Evolutionary conservation across 208 protist species (phyloP).

Genomic region (Vickermania ingenoplastis): DNA sequence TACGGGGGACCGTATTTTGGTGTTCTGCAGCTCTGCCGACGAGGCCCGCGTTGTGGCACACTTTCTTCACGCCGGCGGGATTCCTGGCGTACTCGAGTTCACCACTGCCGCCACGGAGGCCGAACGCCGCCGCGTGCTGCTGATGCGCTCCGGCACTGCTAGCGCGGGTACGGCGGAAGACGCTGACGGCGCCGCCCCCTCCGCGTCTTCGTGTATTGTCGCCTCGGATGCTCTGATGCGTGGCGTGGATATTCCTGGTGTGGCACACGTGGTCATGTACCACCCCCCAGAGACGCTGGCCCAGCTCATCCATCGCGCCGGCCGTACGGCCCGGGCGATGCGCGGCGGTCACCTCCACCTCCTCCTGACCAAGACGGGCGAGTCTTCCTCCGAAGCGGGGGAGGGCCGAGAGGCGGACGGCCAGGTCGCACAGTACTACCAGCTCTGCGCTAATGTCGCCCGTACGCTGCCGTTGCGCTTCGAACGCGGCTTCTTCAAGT

Average conservation of each 20-base stretch:
- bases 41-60: conserved; percentile 84
- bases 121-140: conserved; percentile 61
- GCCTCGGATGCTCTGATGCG: conserved; percentile 85
- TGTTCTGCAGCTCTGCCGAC: conserved; percentile 81
- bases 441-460: conserved; percentile 31
- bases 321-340: conserved; percentile 93
- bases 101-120: conserved; percentile 66
- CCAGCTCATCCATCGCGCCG: conserved; percentile 95
- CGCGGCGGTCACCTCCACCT: conserved; percentile 68
- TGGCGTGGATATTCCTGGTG: conserved; percentile 82
- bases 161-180: conserved; percentile 1
- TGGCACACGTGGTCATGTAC: conserved; percentile 89
- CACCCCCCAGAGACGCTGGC: conserved; percentile 77
- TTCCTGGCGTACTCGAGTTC: conserved; percentile 66
- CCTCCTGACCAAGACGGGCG: conserved; percentile 62
- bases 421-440: conserved; percentile 64
- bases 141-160: conserved; percentile 15
- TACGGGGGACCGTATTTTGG: conserved; percentile 54
- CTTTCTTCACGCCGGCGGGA: conserved; percentile 66
- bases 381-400: conserved; percentile 11
- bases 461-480: conserved; percentile 58
- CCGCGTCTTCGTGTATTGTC: conserved; percentile 42
- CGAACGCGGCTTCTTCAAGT: conserved; percentile 77
- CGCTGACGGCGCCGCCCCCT: neutral
- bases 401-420: conserved; percentile 53